Evolutionary conservation across 768 basidiomycete species (phyloP), one percentile per base, ranked within the genome.

Genomic region (Mycena vulgaris): DNA sequence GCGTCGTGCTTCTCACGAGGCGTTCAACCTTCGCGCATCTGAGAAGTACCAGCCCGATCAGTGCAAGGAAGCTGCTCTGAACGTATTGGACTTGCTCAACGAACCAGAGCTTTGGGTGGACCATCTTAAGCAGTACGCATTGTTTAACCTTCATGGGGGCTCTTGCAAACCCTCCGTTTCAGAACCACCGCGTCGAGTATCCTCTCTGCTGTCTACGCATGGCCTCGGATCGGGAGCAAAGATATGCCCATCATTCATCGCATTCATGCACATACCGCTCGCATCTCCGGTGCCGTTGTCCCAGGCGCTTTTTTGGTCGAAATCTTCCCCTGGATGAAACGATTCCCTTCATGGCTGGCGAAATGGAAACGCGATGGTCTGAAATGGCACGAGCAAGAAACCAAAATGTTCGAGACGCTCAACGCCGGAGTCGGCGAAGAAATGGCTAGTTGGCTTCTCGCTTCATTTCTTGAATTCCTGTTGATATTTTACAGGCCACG

Each of bases 271-370:
- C 28, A 37, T 14, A 37, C 21, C 2, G 31, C 13, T 0, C 57
- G 81, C 11, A 62, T 83, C 19, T 78, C 79, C 17, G 73, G 73
- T 13, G 81, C 84, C 3, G 77, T 78, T 11, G 75, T 77, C 39
- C 84, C 83, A 40, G 84, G 84, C 3, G 75, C 77, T 31, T 79
- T 79, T 66, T 31, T 81, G 28, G 83, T 83, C 27, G 83, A 84
- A 64, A 76, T 80, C 56, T 80, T 84, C 59, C 78, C 81, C 2
- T 78, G 74, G 66, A 77, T 84, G 75, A 74, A 72, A 47, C 65
- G 76, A 45, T 61, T 84, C 10, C 83, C 83, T 0, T 30, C 56
- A 10, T 77, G 68, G 61, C 45, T 82, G 60, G 76, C 80, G 17
- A 68, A 63, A 51, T 81, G 79, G 80, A 82, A 80, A 68, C 57